Percentiles rank a stretch among this genome's conserved stretches.
Conservation (phyloP, 164 flowering plant species). For the Tetracentron sinense region DNA sequence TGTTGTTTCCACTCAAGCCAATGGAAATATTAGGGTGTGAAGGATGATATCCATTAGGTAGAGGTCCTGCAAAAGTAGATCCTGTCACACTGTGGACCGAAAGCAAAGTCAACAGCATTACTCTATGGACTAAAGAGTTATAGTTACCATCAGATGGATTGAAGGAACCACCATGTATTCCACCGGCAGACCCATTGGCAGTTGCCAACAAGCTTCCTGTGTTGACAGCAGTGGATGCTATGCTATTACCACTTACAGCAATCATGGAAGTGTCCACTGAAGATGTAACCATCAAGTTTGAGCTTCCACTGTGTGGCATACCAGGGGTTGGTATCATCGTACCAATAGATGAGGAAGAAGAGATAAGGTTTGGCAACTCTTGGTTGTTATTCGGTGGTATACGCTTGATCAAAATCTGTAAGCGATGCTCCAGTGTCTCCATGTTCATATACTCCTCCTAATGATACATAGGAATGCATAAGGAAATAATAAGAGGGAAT, state of each 20-base stretch:
- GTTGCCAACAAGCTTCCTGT: conserved; percentile 49
- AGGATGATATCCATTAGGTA: conserved; percentile 76
- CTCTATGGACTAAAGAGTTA: background rate
- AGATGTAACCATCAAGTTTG: conserved; percentile 48
- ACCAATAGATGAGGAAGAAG: conserved; percentile 62
- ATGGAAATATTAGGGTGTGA: conserved; percentile 43
- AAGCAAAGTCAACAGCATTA: background rate
- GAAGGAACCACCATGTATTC: conserved; percentile 47
- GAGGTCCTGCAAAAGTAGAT: conserved; percentile 47
- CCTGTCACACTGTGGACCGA: background rate
- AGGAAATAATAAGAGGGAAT: background rate
- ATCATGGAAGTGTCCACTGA: conserved; percentile 48
- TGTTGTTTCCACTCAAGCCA: conserved; percentile 49
- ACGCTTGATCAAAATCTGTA: conserved; percentile 41
- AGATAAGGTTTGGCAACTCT: conserved; percentile 39
- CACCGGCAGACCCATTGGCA: conserved; percentile 36
- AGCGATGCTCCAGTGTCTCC: conserved; percentile 68
- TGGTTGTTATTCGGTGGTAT: conserved; percentile 35
- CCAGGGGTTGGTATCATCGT: conserved; percentile 99
- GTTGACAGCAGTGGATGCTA: conserved; percentile 39
- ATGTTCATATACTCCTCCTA: conserved; percentile 85
- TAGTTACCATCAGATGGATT: conserved; percentile 55
- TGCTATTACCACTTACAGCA: conserved; percentile 32
- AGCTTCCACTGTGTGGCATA: conserved; percentile 54
- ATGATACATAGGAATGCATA: background rate